A percentile compares a stretch with the other conserved stretches of the same genome.
Evolutionary conservation across 2,329 filamentous ascomycete species (phyloP).

Genomic region (Hypoxylon sp.): DNA sequence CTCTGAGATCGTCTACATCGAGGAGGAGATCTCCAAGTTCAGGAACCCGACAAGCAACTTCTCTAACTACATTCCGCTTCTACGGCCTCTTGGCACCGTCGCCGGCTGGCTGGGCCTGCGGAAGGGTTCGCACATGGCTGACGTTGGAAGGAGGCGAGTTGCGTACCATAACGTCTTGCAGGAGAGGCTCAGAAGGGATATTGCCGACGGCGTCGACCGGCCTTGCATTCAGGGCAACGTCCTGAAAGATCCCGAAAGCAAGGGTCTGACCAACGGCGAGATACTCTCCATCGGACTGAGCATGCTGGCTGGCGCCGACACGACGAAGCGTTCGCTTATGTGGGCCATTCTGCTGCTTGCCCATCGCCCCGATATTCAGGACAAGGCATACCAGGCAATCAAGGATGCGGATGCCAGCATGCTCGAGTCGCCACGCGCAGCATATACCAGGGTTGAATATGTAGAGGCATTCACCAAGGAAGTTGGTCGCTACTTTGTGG

Average conservation of each 20-base stretch:
- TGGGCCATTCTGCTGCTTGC: conserved; percentile 44
- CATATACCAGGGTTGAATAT: conserved; percentile 32
- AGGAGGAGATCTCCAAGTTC: conserved; percentile 68
- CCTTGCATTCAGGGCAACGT: conserved; percentile 74
- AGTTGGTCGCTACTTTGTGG: conserved; percentile 32
- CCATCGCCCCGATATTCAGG: conserved; percentile 41
- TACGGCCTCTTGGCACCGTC: conserved; percentile 61
- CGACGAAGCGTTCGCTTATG: conserved; percentile 41
- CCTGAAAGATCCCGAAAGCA: conserved; percentile 71
- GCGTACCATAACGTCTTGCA: conserved; percentile 65
- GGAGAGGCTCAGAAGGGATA: conserved; percentile 64
- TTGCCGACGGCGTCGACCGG: conserved; percentile 67
- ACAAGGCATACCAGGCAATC: conserved; percentile 39
- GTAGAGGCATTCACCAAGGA: conserved; percentile 34
- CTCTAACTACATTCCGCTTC: conserved; percentile 69
- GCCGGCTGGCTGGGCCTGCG: conserved; percentile 47
- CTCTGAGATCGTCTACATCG: conserved; percentile 67
- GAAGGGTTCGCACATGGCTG: conserved; percentile 53
- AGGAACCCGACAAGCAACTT: conserved; percentile 71
- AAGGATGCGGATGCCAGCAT: conserved; percentile 15
- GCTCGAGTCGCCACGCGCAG: conserved; percentile 26
- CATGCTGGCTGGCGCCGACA: conserved; percentile 55
- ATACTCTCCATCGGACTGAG: conserved; percentile 72
- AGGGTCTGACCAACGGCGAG: conserved; percentile 67
- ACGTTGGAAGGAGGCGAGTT: conserved; percentile 64